Evolutionary conservation across 2,329 filamentous ascomycete species (phyloP), one percentile per base, ranked within the genome.

Genomic region (Aspergillus sp.): DNA sequence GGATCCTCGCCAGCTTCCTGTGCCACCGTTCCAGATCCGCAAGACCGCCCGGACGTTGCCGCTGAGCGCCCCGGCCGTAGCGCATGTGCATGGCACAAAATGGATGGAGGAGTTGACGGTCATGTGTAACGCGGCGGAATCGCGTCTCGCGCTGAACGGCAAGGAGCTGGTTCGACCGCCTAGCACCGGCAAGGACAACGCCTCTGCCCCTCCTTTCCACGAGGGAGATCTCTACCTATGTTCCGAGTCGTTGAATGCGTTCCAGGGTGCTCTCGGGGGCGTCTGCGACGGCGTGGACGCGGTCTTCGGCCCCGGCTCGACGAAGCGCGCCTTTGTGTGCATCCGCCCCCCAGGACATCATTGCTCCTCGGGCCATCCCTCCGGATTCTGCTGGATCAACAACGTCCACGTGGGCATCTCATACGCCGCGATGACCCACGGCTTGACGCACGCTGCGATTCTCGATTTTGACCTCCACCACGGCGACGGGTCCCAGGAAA

Each of bases 371-470:
- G 84, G 88, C 46, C 87, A 88, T 63, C 94, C 94, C 0, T 97
- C 93, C 2, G 94, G 94, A 0, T 99, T 99, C 68, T 99, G 94
- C 75, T 99, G 94, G 93, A 76, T 99, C 47, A 99, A 99, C 71
- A 99, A 99, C 67, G 91, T 99, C 0, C 93, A 97, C 67, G 90
- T 99, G 19, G 94, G 93, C 0, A 96, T 99, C 59, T 89, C 95
- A 70, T 89, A 99, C 70, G 93, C 87, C 10, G 87, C 90, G 17
- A 84, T 93, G 57, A 83, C 82, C 36, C 88, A 99, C 66, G 91
- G 88, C 0, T 76, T 97, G 23, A 97, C 93, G 0, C 94, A 99
- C 70, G 93, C 92, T 0, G 94, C 91, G 10, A 97, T 96, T 56
- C 85, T 96, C 58, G 91, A 96, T 67, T 93, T 96, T 67, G 91